Conservation (phyloP, 345 rosid genomes). For the Salix brachista region DNA sequence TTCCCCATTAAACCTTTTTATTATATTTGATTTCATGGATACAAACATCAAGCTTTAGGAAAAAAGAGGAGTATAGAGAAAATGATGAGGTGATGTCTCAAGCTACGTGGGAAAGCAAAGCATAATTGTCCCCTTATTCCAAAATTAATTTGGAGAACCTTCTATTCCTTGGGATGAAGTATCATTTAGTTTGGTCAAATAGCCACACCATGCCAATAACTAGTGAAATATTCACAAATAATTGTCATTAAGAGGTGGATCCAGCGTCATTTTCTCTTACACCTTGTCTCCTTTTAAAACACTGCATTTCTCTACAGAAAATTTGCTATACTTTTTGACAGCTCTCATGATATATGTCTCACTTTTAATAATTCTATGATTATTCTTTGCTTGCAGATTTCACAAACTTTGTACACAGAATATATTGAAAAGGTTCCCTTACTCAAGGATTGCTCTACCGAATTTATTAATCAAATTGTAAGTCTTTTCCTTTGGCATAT, state of each 20-base stretch:
- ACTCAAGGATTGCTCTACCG: conserved; percentile 71
- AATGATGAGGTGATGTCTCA: background rate
- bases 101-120: no score
- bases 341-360: background rate
- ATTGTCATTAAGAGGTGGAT: no score
- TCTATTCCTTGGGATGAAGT: no score
- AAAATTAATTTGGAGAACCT: no score
- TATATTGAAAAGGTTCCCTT: conserved; percentile 55
- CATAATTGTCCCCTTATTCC: no score
- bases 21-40: background rate
- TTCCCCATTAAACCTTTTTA: background rate
- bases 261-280: no score
- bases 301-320: background rate
- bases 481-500: conserved; percentile 22
- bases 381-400: conserved; percentile 52
- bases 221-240: no score
- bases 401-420: conserved; percentile 57
- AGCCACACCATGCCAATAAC: no score
- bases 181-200: no score
- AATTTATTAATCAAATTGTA: conserved; percentile 84
- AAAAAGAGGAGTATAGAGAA: background rate
- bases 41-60: background rate
- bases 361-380: conserved; percentile 7
- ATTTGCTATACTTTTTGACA: background rate
- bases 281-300: background rate